A percentile compares a stretch with the other conserved stretches of the same genome.
These are phyloP conservation scores for Pittosporum tobira DNA, from an alignment of 129 eudicot genomes.

Conservation along the genomic window DNA sequence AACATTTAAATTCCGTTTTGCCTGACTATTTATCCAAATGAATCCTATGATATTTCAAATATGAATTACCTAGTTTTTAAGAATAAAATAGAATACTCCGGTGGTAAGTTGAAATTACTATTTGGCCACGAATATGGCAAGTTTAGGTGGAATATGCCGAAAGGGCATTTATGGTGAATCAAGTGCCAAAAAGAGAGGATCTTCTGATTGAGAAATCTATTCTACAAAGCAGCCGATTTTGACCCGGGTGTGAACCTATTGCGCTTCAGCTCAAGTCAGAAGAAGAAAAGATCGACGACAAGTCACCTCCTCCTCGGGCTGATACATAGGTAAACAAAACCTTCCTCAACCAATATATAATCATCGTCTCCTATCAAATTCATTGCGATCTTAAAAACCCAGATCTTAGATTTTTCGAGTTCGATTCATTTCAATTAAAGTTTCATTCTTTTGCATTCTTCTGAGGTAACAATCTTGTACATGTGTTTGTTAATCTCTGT, in stretches of 20 bases:
- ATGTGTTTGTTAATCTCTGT: background rate
- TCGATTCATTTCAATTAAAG: background rate
- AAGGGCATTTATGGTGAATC: no score
- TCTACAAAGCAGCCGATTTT: conserved; percentile 6
- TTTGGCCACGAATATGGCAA: no score
- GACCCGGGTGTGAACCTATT: conserved; percentile 1
- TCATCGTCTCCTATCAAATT: background rate
- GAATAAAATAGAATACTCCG: no score
- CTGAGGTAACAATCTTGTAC: background rate
- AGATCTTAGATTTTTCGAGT: conserved; percentile 4
- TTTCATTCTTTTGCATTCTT: background rate
- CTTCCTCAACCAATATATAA: background rate
- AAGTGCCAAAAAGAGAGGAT: background rate
- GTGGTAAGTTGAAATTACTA: no score
- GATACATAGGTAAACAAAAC: background rate
- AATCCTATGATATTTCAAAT: no score
- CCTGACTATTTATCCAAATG: no score
- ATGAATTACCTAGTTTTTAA: no score
- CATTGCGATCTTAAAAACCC: background rate
- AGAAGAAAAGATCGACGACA: background rate
- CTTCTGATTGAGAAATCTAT: no score
- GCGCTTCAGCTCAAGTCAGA: background rate
- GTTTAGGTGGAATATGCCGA: no score
- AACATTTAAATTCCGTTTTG: no score
- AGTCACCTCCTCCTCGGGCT: background rate